Evolutionary conservation across 768 basidiomycete genomes (phyloP), one percentile per base, ranked within the genome.

Genomic region (Collybiopsis confluens): DNA sequence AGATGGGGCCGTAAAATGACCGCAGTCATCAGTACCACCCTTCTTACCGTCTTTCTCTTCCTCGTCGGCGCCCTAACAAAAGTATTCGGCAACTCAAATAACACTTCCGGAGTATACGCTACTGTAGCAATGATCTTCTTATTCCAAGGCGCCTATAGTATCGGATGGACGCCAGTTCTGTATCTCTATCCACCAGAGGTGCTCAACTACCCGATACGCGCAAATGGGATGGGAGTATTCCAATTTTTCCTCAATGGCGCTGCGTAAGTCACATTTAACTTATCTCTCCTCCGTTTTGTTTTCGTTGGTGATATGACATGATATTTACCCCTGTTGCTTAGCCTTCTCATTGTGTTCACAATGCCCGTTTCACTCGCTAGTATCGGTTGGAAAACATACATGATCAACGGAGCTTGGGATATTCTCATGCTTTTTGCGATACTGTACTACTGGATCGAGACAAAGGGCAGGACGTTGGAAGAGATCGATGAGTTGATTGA

Each of bases 351-450:
- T 8, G 61, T 62, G 7, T 62, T 62, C 51, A 57, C 61, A 7
- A 59, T 62, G 59, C 61, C 61, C 13, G 54, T 62, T 26, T 56
- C 61, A 24, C 52, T 60, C 20, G 27, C 30, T 9, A 45, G 54
- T n/a, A 62, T 62, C 42, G 61, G 59, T 11, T 63, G 62, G 62
- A 63, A 63, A 52, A 63, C 57, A 23, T 62, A 62, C 54, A 59
- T 62, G 53, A 61, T 62, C 42, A 60, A 60, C 53, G 61, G 59
- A 11, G 59, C 61, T 24, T 62, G 61, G 61, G 56, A 62, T 30
- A 54, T 58, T 15, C 57, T 62, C 18, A 59, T 59, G 54, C 42
- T 62, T 8, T 52, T 57, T 1, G 56, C 56, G 36, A 59, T 62
- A 45, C 26, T 53, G 51, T 59, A 45, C 36, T 62, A 58, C 54